These are phyloP conservation scores for Hymenoscyphus linearis DNA, from an alignment of 2,329 filamentous ascomycete species.

Conservation along the genomic window DNA sequence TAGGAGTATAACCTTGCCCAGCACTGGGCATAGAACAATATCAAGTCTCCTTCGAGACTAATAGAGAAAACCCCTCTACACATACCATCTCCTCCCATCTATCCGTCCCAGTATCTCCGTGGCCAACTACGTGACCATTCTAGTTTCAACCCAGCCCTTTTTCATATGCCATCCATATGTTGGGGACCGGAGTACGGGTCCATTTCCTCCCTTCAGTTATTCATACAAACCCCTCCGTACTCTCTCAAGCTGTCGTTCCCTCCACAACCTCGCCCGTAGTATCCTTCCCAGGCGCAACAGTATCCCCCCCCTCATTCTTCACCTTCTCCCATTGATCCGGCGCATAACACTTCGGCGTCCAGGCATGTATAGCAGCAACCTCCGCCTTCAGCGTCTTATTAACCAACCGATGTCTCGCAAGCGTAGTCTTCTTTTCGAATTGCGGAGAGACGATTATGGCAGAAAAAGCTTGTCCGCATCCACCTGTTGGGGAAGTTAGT, in stretches of 20 bases:
- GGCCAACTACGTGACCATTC: not conserved
- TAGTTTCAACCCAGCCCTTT: not conserved
- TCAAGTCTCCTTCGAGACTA: not conserved
- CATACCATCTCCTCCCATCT: not conserved
- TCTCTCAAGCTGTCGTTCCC: conserved; percentile 28
- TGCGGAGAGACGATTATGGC: conserved; percentile 60
- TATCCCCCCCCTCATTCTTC: conserved; percentile 35
- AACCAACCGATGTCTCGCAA: conserved; percentile 64
- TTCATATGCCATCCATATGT: not conserved
- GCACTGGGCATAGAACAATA: not conserved
- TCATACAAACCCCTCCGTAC: not conserved
- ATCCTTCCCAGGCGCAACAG: conserved; percentile 29
- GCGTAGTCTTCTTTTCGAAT: conserved; percentile 54
- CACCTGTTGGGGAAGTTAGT: conserved; percentile 41
- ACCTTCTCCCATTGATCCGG: conserved; percentile 69
- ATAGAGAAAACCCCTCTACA: not conserved
- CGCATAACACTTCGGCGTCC: conserved; percentile 71
- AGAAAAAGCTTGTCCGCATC: conserved; percentile 66
- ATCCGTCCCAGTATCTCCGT: not conserved
- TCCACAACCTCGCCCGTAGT: conserved; percentile 31
- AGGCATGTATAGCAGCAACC: conserved; percentile 70
- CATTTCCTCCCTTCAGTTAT: not conserved
- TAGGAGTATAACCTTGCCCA: not conserved
- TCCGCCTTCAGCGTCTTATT: conserved; percentile 63
- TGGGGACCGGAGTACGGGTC: not conserved